Conservation (phyloP, 208 protist species). For the Wallacemonas sp. region DNA sequence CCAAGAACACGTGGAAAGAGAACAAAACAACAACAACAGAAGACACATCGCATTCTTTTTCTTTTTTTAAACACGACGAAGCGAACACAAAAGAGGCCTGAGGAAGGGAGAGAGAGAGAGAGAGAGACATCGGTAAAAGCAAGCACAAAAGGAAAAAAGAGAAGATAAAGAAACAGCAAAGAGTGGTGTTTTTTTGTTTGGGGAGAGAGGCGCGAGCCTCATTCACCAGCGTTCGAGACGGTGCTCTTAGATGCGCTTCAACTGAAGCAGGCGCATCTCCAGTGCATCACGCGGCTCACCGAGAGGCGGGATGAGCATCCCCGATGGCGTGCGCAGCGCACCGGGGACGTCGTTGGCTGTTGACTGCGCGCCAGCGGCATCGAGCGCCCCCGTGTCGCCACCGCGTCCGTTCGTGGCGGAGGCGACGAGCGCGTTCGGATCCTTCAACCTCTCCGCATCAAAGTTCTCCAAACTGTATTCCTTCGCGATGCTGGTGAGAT, state of each 20-base stretch:
- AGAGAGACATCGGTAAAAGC: conserved; percentile 12
- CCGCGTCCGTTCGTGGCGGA: conserved; percentile 45
- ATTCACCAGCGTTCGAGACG: too few relatives aligned
- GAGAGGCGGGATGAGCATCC: conserved; percentile 50
- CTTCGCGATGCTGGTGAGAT: conserved; percentile 74
- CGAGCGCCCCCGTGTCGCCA: conserved; percentile 8
- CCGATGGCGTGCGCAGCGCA: conserved; percentile 53
- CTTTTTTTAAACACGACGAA: neutral
- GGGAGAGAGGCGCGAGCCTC: too few relatives aligned
- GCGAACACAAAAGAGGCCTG: neutral
- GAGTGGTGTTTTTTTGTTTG: neutral
- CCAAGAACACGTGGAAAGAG: conserved; percentile 2
- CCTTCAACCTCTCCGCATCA: conserved; percentile 63
- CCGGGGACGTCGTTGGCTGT: conserved; percentile 16
- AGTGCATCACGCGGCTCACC: conserved; percentile 58
- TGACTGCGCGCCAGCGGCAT: neutral
- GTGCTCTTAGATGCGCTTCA: conserved; percentile 49
- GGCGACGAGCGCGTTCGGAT: conserved; percentile 60
- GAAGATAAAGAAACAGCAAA: conserved; percentile 9
- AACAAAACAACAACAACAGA: conserved; percentile 2
- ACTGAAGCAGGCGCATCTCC: conserved; percentile 60
- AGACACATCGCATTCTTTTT: neutral
- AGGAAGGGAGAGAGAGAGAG: neutral
- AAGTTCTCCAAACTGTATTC: conserved; percentile 80
- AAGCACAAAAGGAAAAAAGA: neutral